Conservation (phyloP, 2,329 filamentous ascomycete species). For the Cordyceps militaris region DNA sequence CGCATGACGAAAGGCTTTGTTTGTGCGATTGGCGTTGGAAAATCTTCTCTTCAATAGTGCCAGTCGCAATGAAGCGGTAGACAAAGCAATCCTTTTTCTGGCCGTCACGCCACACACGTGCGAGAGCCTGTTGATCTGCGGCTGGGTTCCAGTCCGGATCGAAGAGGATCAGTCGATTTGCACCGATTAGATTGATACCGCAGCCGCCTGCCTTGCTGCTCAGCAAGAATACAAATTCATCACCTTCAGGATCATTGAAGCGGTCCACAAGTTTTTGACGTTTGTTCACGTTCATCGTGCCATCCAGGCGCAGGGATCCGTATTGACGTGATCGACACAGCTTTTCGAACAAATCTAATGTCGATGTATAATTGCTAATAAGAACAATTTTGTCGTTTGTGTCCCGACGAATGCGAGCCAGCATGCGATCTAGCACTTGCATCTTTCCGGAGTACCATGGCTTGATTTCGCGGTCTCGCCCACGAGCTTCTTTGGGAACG, state of each 20-base stretch:
- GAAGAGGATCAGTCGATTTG: constrained; percentile 90
- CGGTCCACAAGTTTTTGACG: constrained; percentile 94
- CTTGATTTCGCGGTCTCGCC: constrained; percentile 85
- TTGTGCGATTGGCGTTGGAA: constrained; percentile 98
- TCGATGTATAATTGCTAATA: constrained; percentile 97
- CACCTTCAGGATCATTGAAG: constrained; percentile 88
- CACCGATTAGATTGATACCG: constrained; percentile 90
- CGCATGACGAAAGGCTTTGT: constrained; percentile 90
- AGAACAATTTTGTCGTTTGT: constrained; percentile 99
- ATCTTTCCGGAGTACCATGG: constrained; percentile 98
- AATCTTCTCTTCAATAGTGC: constrained; percentile 98
- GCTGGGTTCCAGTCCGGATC: constrained; percentile 98
- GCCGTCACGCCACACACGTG: constrained; percentile 96
- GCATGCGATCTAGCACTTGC: constrained; percentile 96
- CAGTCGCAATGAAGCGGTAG: constrained; percentile 97
- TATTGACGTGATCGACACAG: constrained; percentile 82
- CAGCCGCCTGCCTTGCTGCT: constrained; percentile 96
- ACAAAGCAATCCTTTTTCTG: constrained; percentile 99
- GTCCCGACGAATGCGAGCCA: constrained; percentile 87
- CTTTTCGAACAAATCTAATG: constrained; percentile 86
- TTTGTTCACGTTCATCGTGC: constrained; percentile 97
- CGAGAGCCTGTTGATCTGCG: constrained; percentile 92
- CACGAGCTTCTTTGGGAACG: constrained; percentile 77
- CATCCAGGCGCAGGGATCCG: constrained; percentile 81
- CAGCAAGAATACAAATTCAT: constrained; percentile 90